Conservation (phyloP, 768 basidiomycete genomes). For the Termitomyces bulborhizus region DNA sequence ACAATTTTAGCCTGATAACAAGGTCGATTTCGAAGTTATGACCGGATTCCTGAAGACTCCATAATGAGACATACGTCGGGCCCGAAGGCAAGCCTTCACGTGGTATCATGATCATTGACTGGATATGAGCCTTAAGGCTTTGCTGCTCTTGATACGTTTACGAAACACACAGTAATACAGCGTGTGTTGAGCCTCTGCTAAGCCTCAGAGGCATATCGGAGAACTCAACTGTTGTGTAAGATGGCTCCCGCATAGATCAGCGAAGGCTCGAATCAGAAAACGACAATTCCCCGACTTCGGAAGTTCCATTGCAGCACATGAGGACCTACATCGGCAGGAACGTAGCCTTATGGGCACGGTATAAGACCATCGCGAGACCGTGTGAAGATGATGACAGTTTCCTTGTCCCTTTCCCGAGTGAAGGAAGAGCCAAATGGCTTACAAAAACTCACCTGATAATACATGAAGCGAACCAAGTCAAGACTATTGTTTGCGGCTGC, state of each 20-base stretch:
- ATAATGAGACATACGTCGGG: slow-evolving; percentile 1
- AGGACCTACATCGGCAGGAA: background rate
- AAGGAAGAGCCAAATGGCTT: background rate
- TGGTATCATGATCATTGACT: slow-evolving; percentile 4
- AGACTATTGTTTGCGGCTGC: background rate
- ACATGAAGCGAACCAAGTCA: background rate
- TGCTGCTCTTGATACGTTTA: background rate
- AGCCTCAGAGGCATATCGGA: background rate
- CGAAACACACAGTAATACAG: background rate
- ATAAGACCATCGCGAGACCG: background rate
- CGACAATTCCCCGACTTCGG: background rate
- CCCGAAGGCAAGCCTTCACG: slow-evolving; percentile 2
- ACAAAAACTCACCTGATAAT: background rate
- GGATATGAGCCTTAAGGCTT: background rate
- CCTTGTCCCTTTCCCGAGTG: background rate
- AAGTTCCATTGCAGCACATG: background rate
- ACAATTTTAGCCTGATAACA: background rate
- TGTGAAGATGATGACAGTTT: background rate
- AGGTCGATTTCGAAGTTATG: background rate
- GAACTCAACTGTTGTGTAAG: background rate
- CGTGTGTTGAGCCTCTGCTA: background rate
- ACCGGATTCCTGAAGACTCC: background rate
- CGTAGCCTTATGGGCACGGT: slow-evolving; percentile 1
- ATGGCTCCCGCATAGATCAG: background rate
- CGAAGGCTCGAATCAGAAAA: background rate